Percentiles rank a stretch among this genome's conserved stretches.
These are phyloP conservation scores for Lachancea sp. DNA, from an alignment of 805 yeast genomes.

Conservation along the genomic window DNA sequence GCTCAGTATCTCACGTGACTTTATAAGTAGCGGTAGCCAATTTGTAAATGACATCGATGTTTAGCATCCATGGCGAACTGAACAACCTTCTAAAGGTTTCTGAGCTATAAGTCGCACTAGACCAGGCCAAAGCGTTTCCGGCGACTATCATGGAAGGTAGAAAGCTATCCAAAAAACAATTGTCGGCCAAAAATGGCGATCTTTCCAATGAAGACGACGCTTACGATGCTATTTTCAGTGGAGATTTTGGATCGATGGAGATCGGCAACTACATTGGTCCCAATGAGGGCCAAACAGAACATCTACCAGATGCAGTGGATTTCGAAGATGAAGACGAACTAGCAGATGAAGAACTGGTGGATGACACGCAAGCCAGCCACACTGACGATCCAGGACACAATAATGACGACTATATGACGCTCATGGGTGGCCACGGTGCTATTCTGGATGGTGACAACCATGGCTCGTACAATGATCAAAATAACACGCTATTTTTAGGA, in stretches of 20 bases:
- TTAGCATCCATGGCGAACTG: neutral
- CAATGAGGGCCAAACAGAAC: conserved; percentile 47
- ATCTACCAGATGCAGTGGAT: conserved; percentile 89
- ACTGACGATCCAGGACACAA: conserved; percentile 7
- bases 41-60: too few relatives aligned
- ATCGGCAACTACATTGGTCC: conserved; percentile 25
- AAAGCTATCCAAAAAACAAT: conserved; percentile 1
- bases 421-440: conserved; percentile 23
- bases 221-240: conserved; percentile 33
- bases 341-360: conserved; percentile 73
- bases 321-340: conserved; percentile 92
- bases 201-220: conserved; percentile 37
- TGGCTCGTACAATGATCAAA: conserved; percentile 19
- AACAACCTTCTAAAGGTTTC: neutral
- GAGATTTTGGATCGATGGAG: conserved; percentile 33
- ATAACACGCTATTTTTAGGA: conserved; percentile 30
- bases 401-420: conserved; percentile 24
- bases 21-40: too few relatives aligned
- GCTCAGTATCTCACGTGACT: too few relatives aligned
- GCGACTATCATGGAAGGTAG: neutral
- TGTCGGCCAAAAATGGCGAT: conserved; percentile 11
- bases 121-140: neutral
- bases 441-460: conserved; percentile 32
- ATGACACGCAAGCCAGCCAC: conserved; percentile 23
- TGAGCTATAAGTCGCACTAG: too few relatives aligned